Evolutionary conservation across 768 basidiomycete genomes (phyloP).

Genomic region (Russula foetens): DNA sequence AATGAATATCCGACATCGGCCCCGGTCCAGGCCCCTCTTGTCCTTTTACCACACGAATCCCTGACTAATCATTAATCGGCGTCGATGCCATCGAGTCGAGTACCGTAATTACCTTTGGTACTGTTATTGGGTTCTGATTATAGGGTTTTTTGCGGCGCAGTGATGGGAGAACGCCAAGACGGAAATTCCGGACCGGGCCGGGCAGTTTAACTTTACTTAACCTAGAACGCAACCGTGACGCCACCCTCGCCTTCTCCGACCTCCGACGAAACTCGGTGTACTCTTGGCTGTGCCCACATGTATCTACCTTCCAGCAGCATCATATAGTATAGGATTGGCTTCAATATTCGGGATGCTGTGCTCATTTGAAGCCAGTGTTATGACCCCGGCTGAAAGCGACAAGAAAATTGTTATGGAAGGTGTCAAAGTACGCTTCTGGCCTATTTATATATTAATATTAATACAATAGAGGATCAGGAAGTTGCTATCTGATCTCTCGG

Average conservation of each 20-base stretch:
- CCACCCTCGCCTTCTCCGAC: too few species aligned
- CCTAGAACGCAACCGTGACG: too few species aligned
- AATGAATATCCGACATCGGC: neutral
- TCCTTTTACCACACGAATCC: neutral
- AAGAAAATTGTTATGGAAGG: neutral
- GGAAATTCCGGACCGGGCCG: neutral
- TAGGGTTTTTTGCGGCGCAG: too few species aligned
- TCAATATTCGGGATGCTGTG: neutral
- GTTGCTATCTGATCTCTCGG: neutral
- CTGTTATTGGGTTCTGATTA: too few species aligned
- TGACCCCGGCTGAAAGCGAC: neutral
- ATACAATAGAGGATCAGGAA: neutral
- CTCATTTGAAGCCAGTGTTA: neutral
- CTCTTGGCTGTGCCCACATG: neutral
- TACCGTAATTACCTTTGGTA: neutral
- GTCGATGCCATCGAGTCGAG: neutral
- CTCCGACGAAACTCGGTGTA: too few species aligned
- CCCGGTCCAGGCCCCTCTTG: neutral
- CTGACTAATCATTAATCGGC: neutral
- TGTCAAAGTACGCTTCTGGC: slow-evolving; percentile 2
- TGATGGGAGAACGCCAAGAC: too few species aligned
- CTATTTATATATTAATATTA: neutral
- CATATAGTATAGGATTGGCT: neutral
- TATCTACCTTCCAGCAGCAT: neutral
- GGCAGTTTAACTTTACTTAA: too few species aligned